Evolutionary conservation across 140 eudicot species (phyloP), one percentile per base, ranked within the genome.

Genomic region (Anethum foeniculum): DNA sequence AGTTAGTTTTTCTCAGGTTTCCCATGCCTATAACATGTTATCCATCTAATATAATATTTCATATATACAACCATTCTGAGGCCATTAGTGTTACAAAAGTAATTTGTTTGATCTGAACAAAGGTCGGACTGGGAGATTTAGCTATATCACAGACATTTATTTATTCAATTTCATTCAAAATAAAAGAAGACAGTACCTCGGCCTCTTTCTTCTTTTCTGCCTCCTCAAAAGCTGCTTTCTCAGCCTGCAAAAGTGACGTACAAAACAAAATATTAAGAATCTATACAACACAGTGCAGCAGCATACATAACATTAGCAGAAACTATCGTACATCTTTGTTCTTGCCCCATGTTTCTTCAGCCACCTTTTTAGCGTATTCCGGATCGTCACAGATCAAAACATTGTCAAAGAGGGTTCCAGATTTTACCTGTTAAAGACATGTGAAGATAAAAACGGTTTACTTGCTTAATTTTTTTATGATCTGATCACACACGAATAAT

Each of bases 361-460:
- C 97, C 71, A 92, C 18, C 85, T 89, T 87, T 86, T 92, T 92
- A 43, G 98, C 98, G 49, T 94, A 94, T 34, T 92, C 98, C 44
- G 97, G 92, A 81, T 94, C 98, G 79, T 92, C 98, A 82, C 85
- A 81, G 39, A 94, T 85, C 94, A 94, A 86, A 19, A 94, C 90
- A 77, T 94, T 94, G 95, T 94, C 96, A 81, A 94, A 94, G 49
- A 94, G 85, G 77, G 98, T 94, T 81, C 98, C 98, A 77, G 98
- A 92, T 86, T 94, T 94, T 28, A 94, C 98, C 98, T 94, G 87
- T 67, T 67, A 30, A 62, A 62, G 43, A 67, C n/a, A 16, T 30
- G 10, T 5, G 34, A 30, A 32, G 28, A 14, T 13, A 84, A 78
- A 79, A 13, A 82, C 11, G 27, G 21, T 21, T 28, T 34, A 8